Evolutionary conservation across 1,139 yeast species (phyloP).

Genomic region (Martiniozyma asiatica): DNA sequence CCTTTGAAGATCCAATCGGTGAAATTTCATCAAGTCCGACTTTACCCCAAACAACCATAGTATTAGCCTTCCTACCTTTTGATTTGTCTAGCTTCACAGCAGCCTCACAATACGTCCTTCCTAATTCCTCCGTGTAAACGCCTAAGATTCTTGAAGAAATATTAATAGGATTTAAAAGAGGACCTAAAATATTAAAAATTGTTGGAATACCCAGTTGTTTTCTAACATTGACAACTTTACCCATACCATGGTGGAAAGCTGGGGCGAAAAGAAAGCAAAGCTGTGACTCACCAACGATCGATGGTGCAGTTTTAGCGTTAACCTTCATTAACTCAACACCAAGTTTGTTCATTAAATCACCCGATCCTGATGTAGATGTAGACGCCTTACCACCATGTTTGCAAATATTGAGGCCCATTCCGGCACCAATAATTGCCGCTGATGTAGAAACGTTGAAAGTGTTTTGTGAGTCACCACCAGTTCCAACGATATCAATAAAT

Average conservation of each 20-base stretch:
- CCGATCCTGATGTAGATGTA: conserved; percentile 86
- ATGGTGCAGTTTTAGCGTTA: conserved; percentile 51
- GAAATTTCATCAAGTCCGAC: conserved; percentile 88
- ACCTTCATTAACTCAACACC: conserved; percentile 72
- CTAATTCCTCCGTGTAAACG: conserved; percentile 69
- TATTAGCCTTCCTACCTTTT: conserved; percentile 32
- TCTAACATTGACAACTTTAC: conserved; percentile 65
- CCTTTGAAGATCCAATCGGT: conserved; percentile 69
- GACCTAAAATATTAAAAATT: conserved; percentile 87
- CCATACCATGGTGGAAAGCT: conserved; percentile 91
- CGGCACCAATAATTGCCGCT: conserved; percentile 87
- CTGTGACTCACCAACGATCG: conserved; percentile 39
- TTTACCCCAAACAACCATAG: conserved; percentile 87
- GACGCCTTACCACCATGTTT: conserved; percentile 97
- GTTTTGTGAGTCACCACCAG: conserved; percentile 97
- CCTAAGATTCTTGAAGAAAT: conserved; percentile 76
- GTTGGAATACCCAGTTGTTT: conserved; percentile 78
- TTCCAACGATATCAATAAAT: conserved; percentile 85
- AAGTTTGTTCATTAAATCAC: conserved; percentile 65
- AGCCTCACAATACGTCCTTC: conserved; percentile 75
- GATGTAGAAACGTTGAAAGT: conserved; percentile 95
- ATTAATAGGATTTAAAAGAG: conserved; percentile 83
- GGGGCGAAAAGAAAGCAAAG: conserved; percentile 87
- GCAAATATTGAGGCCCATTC: conserved; percentile 63
- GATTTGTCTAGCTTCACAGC: conserved; percentile 44